A percentile compares a stretch with the other conserved stretches of the same genome.
phyloP scores from a whole-genome alignment of 2,329 filamentous ascomycete species.

The Daldinia sp. region DNA sequence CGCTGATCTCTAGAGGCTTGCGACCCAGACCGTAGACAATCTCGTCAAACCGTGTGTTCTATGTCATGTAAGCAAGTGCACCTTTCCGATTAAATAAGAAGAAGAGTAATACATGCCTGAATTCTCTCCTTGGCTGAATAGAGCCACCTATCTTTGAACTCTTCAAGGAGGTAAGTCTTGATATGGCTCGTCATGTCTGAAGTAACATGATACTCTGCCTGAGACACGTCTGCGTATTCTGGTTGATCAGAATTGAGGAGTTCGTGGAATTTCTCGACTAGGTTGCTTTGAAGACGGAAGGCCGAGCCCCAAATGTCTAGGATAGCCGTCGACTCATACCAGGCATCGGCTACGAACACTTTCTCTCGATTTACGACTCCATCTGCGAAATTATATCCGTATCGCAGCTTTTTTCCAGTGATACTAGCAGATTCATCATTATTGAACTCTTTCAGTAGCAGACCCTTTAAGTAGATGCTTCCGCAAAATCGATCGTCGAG shows the following conservation, averaged over 20 bases:
- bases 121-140: not conserved
- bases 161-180: not conserved
- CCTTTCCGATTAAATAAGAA: not conserved
- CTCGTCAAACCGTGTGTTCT: not conserved
- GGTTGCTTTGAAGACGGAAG: slow-evolving; percentile 12
- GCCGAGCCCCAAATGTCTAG: not conserved
- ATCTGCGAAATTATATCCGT: slow-evolving; percentile 40
- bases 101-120: not conserved
- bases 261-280: slow-evolving; percentile 27
- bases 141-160: not conserved
- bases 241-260: slow-evolving; percentile 32
- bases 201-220: slow-evolving; percentile 8
- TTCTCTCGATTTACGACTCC: slow-evolving; percentile 40
- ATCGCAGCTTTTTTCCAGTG: slow-evolving; percentile 32
- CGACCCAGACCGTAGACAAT: not conserved
- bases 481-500: slow-evolving; percentile 29
- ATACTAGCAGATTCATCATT: slow-evolving; percentile 36
- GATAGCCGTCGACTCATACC: slow-evolving; percentile 6
- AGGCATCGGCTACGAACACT: slow-evolving; percentile 28
- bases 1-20: not conserved
- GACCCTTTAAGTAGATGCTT: slow-evolving; percentile 40
- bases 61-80: not conserved
- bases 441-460: slow-evolving; percentile 31
- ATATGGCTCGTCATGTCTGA: not conserved
- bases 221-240: slow-evolving; percentile 38